A percentile compares a stretch with the other conserved stretches of the same genome.
These are phyloP conservation scores for Cercospora nicotianae DNA, from an alignment of 2,329 filamentous ascomycete genomes.

Conservation along the genomic window DNA sequence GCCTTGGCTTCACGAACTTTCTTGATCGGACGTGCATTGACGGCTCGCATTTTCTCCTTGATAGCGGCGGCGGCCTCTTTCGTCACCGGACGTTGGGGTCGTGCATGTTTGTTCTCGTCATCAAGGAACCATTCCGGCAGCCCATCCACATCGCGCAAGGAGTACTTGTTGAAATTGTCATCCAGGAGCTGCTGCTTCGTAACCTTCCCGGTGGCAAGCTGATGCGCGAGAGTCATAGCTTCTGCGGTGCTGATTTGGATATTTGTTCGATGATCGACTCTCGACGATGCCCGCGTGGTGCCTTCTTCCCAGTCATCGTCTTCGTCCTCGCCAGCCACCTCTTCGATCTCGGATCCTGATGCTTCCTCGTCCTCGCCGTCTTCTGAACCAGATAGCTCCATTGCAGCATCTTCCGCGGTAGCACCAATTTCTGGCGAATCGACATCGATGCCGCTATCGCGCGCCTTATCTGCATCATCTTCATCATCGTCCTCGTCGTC, in stretches of 20 bases:
- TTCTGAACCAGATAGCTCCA: constrained; percentile 16
- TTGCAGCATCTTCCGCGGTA: constrained; percentile 25
- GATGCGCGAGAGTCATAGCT: constrained; percentile 95
- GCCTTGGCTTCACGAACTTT: constrained; percentile 97
- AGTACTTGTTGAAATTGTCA: constrained; percentile 89
- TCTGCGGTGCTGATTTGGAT: constrained; percentile 99
- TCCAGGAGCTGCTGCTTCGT: constrained; percentile 78
- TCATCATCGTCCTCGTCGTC: constrained; percentile 34
- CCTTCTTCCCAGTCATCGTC: constrained; percentile 62
- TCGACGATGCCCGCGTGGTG: constrained; percentile 52
- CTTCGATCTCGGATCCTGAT: constrained; percentile 34
- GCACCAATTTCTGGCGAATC: constrained; percentile 34
- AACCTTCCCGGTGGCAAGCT: constrained; percentile 82
- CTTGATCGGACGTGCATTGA: constrained; percentile 97
- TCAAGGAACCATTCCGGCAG: constrained; percentile 98
- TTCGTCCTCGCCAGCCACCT: constrained; percentile 40
- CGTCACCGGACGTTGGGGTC: constrained; percentile 81
- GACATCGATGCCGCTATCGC: constrained; percentile 47
- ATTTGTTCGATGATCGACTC: constrained; percentile 62
- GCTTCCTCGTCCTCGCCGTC: constrained; percentile 21
- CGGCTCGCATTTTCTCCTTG: constrained; percentile 87
- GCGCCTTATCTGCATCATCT: constrained; percentile 43
- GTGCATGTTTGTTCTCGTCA: constrained; percentile 83
- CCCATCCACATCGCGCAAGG: constrained; percentile 86
- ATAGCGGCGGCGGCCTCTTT: constrained; percentile 88